Base-by-base conservation (phyloP, 306 rosid species). In the Pyrus pyrifolia region DNA sequence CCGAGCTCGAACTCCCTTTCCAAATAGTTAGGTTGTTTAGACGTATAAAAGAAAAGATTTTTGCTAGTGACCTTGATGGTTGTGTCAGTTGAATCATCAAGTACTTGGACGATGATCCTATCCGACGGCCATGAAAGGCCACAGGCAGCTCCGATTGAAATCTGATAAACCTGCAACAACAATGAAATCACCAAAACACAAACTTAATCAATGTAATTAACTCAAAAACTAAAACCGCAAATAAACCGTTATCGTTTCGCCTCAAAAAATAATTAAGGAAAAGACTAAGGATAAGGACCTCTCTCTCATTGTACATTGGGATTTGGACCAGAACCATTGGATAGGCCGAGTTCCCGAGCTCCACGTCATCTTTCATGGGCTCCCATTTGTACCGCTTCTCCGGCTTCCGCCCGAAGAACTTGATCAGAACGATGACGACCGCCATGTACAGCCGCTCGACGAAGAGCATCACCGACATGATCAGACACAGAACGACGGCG, bases 301-400 rank as follows among this genome's bases (percentile, higher is more conserved):
- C 98, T 86, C 91, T 81, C 86, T 93, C 98, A 27, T 93, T 93
- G 81, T 84, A 93, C 98, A 93, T 93, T 40, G 98, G 98, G 73
- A 93, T 86, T 83, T 93, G 98, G 12, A 93, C 87, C 5, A 93
- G 86, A 38, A 93, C 92, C 92, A 85, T 86, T 0, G 98, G 98
- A 75, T 89, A 86, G 69, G 60, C 81, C 0, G 85, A 87, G 91
- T 86, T 88, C 11, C 96, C 98, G 30, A 93, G 76, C 86, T 91
- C 98, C 18, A 83, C 63, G 30, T 91, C 97, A 9, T 93, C 93
- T 76, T 87, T 91, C 29, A 87, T 78, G 63, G 96, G 75, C 81
- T 91, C 98, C 87, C 89, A 93, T 69, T 91, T 93, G 83, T 88
- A 93, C 15, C 91, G 79, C 75, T 88, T 93, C 53, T 91, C 90